phyloP scores from a whole-genome alignment of 345 rosid genomes.

The Nephelium lappaceum region DNA sequence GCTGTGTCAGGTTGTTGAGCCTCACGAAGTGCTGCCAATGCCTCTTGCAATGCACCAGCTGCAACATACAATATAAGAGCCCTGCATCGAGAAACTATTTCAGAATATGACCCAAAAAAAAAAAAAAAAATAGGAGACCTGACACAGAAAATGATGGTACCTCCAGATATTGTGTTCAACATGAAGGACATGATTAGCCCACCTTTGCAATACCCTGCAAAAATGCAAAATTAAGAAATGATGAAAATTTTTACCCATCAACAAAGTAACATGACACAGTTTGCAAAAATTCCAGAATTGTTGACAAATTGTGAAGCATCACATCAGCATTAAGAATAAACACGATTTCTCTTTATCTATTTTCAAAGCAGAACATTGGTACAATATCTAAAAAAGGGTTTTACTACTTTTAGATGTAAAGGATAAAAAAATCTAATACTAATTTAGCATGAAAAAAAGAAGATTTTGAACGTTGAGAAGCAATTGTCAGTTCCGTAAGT shows the following conservation, averaged over 20 bases:
- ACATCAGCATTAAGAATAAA: background rate
- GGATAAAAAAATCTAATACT: background rate
- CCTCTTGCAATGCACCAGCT: conserved; percentile 89
- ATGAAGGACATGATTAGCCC: conserved; percentile 86
- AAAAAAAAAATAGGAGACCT: background rate
- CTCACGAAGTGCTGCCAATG: conserved; percentile 80
- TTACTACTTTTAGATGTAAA: background rate
- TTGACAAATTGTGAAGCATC: background rate
- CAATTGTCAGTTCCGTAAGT: too few species aligned
- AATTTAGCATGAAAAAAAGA: background rate
- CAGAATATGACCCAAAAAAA: conserved; percentile 6
- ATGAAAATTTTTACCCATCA: background rate
- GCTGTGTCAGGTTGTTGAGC: conserved; percentile 88
- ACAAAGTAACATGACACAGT: background rate
- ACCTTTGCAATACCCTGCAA: conserved; percentile 82
- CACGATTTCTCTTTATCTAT: background rate
- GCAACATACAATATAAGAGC: conserved; percentile 88
- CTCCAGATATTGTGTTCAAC: conserved; percentile 94
- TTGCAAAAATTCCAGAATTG: background rate
- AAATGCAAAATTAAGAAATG: background rate
- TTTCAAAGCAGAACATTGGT: background rate
- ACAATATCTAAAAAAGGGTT: background rate
- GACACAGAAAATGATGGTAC: conserved; percentile 34
- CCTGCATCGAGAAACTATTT: conserved; percentile 44
- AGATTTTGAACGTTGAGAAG: background rate